These are phyloP conservation scores for Meira nashicola DNA, from an alignment of 1,284 basidiomycete genomes.

Conservation along the genomic window DNA sequence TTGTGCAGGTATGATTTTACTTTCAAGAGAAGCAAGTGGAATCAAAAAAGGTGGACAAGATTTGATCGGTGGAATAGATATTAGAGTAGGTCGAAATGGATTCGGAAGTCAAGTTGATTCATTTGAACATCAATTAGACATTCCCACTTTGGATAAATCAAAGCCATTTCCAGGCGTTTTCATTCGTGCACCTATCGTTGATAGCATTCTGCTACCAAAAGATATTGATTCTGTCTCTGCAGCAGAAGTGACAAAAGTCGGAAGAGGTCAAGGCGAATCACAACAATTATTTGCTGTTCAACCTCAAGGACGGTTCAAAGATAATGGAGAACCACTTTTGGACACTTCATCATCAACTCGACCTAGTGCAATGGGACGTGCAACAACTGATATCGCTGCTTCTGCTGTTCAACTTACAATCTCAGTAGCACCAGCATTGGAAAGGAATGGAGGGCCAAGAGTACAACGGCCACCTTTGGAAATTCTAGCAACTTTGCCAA, in stretches of 20 bases:
- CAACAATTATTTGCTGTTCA: background rate
- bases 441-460: conserved; percentile 54
- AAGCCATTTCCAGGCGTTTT: conserved; percentile 74
- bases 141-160: conserved; percentile 59
- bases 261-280: conserved; percentile 13
- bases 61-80: conserved; percentile 73
- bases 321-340: background rate
- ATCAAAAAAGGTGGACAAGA: conserved; percentile 84
- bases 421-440: conserved; percentile 26
- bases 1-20: conserved; percentile 90
- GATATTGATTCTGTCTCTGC: conserved; percentile 13
- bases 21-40: conserved; percentile 60
- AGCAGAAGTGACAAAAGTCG: conserved; percentile 8
- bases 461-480: conserved; percentile 49
- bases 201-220: conserved; percentile 27
- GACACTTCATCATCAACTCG: conserved; percentile 2
- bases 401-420: conserved; percentile 3
- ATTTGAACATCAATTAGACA: conserved; percentile 73
- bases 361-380: no score
- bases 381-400: background rate
- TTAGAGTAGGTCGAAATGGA: conserved; percentile 74
- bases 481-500: conserved; percentile 61
- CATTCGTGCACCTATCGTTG: conserved; percentile 80
- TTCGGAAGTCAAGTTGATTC: conserved; percentile 70
- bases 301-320: conserved; percentile 4